A percentile compares a stretch with the other conserved stretches of the same genome.
Conservation (phyloP, 805 yeast genomes). For the Schizosaccharomyces octosporus region DNA sequence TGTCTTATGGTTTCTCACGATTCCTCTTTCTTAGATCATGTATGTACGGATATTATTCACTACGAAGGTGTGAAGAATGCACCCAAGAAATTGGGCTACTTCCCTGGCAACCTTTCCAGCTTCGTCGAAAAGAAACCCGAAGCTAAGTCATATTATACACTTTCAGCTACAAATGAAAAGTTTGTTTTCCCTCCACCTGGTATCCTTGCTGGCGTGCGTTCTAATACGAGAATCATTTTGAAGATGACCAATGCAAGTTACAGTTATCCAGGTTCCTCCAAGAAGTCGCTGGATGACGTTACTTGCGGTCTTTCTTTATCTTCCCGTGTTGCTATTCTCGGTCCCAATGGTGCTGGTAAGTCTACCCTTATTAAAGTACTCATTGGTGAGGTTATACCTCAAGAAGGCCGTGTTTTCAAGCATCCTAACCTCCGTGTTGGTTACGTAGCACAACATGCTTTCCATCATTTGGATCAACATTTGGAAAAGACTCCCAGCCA, state of each 20-base stretch:
- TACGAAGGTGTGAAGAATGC: conserved; percentile 27
- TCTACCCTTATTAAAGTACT: conserved; percentile 80
- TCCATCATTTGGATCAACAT: conserved; percentile 90
- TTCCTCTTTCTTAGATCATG: conserved; percentile 83
- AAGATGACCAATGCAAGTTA: conserved; percentile 67
- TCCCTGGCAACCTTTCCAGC: conserved; percentile 84
- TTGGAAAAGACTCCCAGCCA: conserved; percentile 95
- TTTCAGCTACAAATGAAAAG: conserved; percentile 75
- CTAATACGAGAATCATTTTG: conserved; percentile 82
- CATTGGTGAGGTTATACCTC: conserved; percentile 78
- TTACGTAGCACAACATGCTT: conserved; percentile 94
- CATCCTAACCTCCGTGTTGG: conserved; percentile 97
- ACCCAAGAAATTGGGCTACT: conserved; percentile 75
- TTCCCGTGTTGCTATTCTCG: conserved; percentile 90
- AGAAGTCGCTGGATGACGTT: conserved; percentile 56
- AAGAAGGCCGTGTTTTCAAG: conserved; percentile 75
- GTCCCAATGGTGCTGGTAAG: conserved; percentile 98
- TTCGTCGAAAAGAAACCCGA: conserved; percentile 85
- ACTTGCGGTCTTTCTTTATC: conserved; percentile 80
- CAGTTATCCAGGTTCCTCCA: conserved; percentile 67
- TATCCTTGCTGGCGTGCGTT: conserved; percentile 85
- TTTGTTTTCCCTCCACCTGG: conserved; percentile 99
- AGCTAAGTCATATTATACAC: conserved; percentile 84
- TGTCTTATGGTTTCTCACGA: conserved; percentile 93
- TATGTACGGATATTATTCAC: conserved; percentile 89